These are phyloP conservation scores for Plasmodium fragile DNA, from an alignment of 169 alveolate genomes.

Conservation along the genomic window DNA sequence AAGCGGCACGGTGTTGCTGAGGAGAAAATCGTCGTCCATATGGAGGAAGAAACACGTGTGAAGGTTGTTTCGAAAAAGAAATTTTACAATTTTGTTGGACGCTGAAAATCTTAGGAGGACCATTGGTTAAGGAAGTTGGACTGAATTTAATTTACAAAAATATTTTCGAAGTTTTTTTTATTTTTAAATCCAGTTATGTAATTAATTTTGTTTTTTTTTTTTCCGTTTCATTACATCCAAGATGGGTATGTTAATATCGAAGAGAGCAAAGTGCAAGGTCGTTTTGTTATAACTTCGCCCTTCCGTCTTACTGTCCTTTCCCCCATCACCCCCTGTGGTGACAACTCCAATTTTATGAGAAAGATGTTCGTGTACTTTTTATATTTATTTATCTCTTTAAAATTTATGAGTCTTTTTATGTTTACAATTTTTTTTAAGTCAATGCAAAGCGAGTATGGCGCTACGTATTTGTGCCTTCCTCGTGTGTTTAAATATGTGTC, in stretches of 20 bases:
- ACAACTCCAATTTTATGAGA: slow-evolving; percentile 46
- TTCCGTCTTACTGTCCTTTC: neutral
- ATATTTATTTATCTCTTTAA: slow-evolving; percentile 38
- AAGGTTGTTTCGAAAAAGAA: slow-evolving; percentile 36
- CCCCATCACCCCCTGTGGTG: neutral
- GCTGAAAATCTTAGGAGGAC: neutral
- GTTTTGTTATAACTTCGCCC: slow-evolving; percentile 6
- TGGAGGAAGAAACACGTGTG: slow-evolving; percentile 29
- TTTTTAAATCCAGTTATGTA: slow-evolving; percentile 38
- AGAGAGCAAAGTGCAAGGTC: slow-evolving; percentile 56
- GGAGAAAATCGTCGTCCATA: slow-evolving; percentile 46
- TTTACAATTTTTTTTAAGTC: slow-evolving; percentile 42
- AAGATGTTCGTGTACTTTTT: slow-evolving; percentile 48
- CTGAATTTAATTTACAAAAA: slow-evolving; percentile 52
- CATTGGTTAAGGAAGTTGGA: slow-evolving; percentile 26
- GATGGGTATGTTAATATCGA: slow-evolving; percentile 58
- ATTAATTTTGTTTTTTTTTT: slow-evolving; percentile 29
- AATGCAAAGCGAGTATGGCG: neutral
- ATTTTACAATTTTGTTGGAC: slow-evolving; percentile 10
- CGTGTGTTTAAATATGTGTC: neutral
- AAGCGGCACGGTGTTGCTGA: neutral
- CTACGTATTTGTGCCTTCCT: neutral
- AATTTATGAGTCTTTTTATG: slow-evolving; percentile 21
- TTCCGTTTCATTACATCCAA: slow-evolving; percentile 48
- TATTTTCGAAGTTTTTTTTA: slow-evolving; percentile 41